phyloP scores from a whole-genome alignment of 2,329 filamentous ascomycete species.

The Orbilia quercus region DNA sequence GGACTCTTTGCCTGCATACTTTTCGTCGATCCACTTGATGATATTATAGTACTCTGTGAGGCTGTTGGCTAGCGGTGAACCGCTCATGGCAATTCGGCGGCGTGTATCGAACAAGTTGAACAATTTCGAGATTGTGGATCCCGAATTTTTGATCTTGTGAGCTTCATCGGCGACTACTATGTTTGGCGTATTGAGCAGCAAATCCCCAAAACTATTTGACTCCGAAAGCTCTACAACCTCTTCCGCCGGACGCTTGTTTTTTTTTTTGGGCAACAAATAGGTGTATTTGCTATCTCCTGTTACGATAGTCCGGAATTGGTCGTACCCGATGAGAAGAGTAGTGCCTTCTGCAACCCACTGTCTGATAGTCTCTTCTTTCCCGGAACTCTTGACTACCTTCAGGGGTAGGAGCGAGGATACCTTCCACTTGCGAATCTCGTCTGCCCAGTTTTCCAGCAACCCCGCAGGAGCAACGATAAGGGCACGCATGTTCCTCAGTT shows the following conservation, averaged over 20 bases:
- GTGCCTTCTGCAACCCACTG: slow-evolving; percentile 76
- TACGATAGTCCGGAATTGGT: slow-evolving; percentile 70
- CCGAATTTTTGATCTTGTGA: slow-evolving; percentile 78
- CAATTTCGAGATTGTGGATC: slow-evolving; percentile 67
- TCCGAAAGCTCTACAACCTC: too few relatives aligned
- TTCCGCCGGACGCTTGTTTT: too few relatives aligned
- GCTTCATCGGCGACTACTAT: slow-evolving; percentile 88
- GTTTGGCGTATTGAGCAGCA: slow-evolving; percentile 72
- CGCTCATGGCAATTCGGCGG: slow-evolving; percentile 83
- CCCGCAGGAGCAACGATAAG: slow-evolving; percentile 80
- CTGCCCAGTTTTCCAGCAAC: slow-evolving; percentile 82
- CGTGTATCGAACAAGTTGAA: slow-evolving; percentile 73
- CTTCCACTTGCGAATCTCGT: slow-evolving; percentile 78
- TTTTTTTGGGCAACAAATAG: neutral
- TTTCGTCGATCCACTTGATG: slow-evolving; percentile 85
- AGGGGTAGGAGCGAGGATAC: slow-evolving; percentile 63
- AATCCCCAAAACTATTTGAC: slow-evolving; percentile 34
- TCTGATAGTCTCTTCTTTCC: slow-evolving; percentile 66
- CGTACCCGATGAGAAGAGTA: slow-evolving; percentile 80
- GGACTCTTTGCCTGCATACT: slow-evolving; percentile 75
- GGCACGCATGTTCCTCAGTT: slow-evolving; percentile 72
- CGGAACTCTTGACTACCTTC: slow-evolving; percentile 67
- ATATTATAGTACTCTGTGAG: slow-evolving; percentile 86
- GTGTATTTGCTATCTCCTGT: slow-evolving; percentile 17
- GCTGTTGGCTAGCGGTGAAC: slow-evolving; percentile 86